Percentiles rank a stretch among this genome's conserved stretches.
Evolutionary conservation across 306 rosid species (phyloP).

Genomic region (Carpinus fangiana): DNA sequence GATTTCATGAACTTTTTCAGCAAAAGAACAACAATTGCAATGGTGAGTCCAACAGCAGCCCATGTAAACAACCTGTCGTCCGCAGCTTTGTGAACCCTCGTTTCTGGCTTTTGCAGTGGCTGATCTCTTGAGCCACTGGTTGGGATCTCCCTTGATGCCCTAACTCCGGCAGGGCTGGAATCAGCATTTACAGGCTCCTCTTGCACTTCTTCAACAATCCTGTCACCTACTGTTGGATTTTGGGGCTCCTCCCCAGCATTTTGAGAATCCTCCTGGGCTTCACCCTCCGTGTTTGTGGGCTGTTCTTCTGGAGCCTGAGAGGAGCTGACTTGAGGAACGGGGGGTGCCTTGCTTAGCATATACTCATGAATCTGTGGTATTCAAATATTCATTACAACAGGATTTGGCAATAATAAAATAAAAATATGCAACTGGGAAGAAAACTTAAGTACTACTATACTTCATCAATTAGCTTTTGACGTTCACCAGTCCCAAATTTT

Average conservation of each 20-base stretch:
- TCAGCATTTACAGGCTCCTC: conserved; percentile 37
- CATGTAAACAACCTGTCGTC: conserved; percentile 83
- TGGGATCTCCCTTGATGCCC: conserved; percentile 44
- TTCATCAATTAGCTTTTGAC: conserved; percentile 80
- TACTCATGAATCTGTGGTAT: conserved; percentile 73
- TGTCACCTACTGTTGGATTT: conserved; percentile 42
- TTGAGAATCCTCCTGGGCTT: conserved; percentile 36
- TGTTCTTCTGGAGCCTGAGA: conserved; percentile 47
- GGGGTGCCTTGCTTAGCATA: conserved; percentile 77
- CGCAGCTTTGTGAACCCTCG: conserved; percentile 49
- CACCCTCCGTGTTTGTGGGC: conserved; percentile 36
- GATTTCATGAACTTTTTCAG: conserved; percentile 83
- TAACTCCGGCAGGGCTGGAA: conserved; percentile 32
- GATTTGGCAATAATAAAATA: neutral
- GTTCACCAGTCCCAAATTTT: conserved; percentile 71
- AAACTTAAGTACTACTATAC: conserved; percentile 17
- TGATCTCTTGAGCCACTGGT: conserved; percentile 40
- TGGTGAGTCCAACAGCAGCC: conserved; percentile 91
- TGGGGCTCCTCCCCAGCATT: conserved; percentile 43
- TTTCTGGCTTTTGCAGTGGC: conserved; percentile 43
- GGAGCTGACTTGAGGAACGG: conserved; percentile 57
- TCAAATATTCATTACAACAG: conserved; percentile 3
- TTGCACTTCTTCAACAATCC: conserved; percentile 55
- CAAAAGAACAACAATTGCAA: conserved; percentile 80
- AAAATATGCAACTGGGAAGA: neutral